Evolutionary conservation across 192 early-diverging fungal species (phyloP).

Genomic region (Backusella luteola): DNA sequence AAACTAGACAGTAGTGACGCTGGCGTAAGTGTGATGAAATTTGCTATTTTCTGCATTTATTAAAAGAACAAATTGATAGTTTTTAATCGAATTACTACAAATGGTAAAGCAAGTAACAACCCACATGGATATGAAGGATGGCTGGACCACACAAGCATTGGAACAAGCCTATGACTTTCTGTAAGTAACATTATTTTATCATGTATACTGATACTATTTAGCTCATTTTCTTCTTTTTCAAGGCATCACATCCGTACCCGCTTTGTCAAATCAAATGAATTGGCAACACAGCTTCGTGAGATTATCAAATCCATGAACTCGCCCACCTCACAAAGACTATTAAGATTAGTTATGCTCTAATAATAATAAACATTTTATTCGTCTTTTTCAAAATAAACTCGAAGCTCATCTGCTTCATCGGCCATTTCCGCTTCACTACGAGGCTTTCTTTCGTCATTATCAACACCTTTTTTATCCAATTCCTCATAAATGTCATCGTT

Average conservation of each 20-base stretch:
- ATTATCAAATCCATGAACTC: conserved; percentile 38
- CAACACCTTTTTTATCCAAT: conserved; percentile 59
- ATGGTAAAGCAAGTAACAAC: conserved; percentile 44
- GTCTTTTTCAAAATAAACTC: conserved; percentile 20
- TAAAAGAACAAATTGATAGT: conserved; percentile 20
- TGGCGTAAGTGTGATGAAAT: conserved; percentile 25
- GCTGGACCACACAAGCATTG: conserved; percentile 40
- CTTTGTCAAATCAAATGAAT: conserved; percentile 47
- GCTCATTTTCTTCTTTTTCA: not conserved
- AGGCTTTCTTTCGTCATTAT: conserved; percentile 70
- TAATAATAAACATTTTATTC: conserved; percentile 7
- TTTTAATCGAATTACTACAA: conserved; percentile 45
- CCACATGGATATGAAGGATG: conserved; percentile 40
- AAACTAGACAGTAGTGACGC: conserved; percentile 46
- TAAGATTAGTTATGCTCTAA: conserved; percentile 29
- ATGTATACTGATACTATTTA: not conserved
- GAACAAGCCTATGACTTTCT: conserved; percentile 54
- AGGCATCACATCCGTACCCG: conserved; percentile 47
- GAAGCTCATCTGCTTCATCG: conserved; percentile 52
- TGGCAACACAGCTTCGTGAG: conserved; percentile 22
- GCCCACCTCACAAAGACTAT: conserved; percentile 32
- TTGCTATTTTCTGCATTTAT: not conserved
- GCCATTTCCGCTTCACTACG: conserved; percentile 82
- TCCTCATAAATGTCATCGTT: conserved; percentile 90
- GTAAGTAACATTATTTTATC: conserved; percentile 32